These are phyloP conservation scores for Fusarium torulosum DNA, from an alignment of 2,329 filamentous ascomycete species.

Conservation along the genomic window DNA sequence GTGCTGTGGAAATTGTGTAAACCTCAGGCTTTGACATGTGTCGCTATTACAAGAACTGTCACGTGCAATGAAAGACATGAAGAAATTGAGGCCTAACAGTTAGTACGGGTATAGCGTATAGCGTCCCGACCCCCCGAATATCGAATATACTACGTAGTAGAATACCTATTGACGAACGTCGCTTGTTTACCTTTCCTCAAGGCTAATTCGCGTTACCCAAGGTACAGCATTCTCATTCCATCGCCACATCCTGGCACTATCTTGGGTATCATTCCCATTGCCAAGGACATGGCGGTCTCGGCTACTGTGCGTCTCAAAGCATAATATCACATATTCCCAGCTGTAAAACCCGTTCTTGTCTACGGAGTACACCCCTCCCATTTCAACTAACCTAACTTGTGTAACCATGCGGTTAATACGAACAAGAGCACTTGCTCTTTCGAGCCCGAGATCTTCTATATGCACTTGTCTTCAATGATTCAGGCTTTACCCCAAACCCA, in stretches of 20 bases:
- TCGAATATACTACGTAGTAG: too few relatives aligned
- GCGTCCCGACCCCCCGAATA: not conserved
- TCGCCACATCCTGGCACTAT: constrained; percentile 17
- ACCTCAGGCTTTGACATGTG: not conserved
- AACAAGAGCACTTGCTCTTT: constrained; percentile 3
- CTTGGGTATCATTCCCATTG: constrained; percentile 8
- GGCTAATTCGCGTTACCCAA: constrained; percentile 14
- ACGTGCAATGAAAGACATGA: constrained; percentile 17
- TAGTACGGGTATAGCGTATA: constrained; percentile 3
- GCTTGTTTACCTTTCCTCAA: not conserved
- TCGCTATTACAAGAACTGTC: not conserved
- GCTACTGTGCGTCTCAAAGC: constrained; percentile 4
- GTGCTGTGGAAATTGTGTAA: not conserved
- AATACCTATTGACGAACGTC: not conserved
- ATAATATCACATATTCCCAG: constrained; percentile 12
- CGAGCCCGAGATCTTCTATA: constrained; percentile 1
- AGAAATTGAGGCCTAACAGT: not conserved
- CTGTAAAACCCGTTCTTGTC: not conserved
- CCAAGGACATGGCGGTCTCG: constrained; percentile 22
- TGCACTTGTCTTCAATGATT: constrained; percentile 7
- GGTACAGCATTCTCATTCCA: constrained; percentile 28
- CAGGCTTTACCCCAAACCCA: constrained; percentile 12
- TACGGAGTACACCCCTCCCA: not conserved
- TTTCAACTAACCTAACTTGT: not conserved
- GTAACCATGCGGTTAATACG: constrained; percentile 2